Evolutionary conservation across 78 protist species (phyloP).

Genomic region (Acrasis kona): DNA sequence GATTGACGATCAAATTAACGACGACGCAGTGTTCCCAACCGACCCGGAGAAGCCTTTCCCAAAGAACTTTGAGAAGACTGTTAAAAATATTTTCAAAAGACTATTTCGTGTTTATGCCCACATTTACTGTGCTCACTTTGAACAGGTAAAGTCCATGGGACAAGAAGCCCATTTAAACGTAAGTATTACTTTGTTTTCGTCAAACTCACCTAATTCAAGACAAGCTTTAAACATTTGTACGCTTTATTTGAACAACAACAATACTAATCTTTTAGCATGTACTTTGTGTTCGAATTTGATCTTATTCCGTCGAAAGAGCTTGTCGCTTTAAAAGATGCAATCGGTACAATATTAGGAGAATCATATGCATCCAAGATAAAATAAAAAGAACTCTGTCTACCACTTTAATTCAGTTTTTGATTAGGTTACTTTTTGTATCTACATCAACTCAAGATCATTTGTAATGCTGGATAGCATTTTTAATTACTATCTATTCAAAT

Average conservation of each 20-base stretch:
- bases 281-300: conserved; percentile 65
- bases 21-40: conserved; percentile 86
- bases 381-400: too few species aligned
- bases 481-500: too few species aligned
- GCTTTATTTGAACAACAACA: background rate
- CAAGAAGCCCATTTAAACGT: conserved; percentile 84
- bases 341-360: conserved; percentile 20
- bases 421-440: too few species aligned
- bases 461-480: too few species aligned
- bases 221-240: conserved; percentile 41
- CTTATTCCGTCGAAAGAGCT: conserved; percentile 67
- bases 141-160: conserved; percentile 44
- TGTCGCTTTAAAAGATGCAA: conserved; percentile 51
- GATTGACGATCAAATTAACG: conserved; percentile 88
- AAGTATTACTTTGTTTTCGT: conserved; percentile 4
- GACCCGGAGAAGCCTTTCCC: conserved; percentile 75
- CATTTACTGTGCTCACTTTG: conserved; percentile 87
- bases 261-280: background rate
- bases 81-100: conserved; percentile 75
- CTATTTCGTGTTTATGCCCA: conserved; percentile 96
- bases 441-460: too few species aligned
- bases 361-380: background rate
- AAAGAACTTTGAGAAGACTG: conserved; percentile 54
- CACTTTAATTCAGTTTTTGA: too few species aligned
- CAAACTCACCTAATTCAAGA: background rate